Evolutionary conservation across 1,284 basidiomycete species (phyloP), one percentile per base, ranked within the genome.

Genomic region (Porphyrellus sp.): DNA sequence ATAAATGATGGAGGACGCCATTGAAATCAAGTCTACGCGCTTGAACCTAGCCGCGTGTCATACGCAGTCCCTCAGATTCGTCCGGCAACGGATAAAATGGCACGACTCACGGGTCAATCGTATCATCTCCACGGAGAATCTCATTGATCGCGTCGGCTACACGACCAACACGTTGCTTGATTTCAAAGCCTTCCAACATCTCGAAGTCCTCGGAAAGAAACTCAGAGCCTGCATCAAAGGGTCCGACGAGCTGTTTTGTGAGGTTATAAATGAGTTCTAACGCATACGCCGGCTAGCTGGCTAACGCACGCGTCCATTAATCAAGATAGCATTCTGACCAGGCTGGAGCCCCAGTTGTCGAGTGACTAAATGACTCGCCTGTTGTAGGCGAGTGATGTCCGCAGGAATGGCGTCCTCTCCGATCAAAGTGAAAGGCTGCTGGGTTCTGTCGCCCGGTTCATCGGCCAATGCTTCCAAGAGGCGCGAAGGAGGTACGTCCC

Each of bases 231-330:
- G 40, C 30, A 16, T 69, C 69, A 43, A 91, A 68, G 0, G 86
- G 86, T 0, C 88, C 86, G 25, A 91, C 70, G 41, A 89, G 68
- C 86, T 89, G 41, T 56, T 53, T 44, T 31, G 46, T 24, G 56
- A 59, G 57, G 35, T 6, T 30, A n/a, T 25, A 21, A 20, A 40
- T 44, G 37, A 51, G 50, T n/a, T 47, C 15, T 15, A 20, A 49
- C 16, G 9, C 28, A 35, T 40, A 39, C 30, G 44, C 11, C 11
- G 9, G 7, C 8, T 18, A 30, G 30, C n/a, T 46, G 25, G 0
- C 38, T 28, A 20, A 66, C 80, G 64, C 64, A 93, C 91, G 30
- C 93, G 77, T 34, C 93, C 93, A 60, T 96, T 96, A 46, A 91
- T 73, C 34, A 94, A 60, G 20, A 97, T 53, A 1, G 78, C 86